Evolutionary conservation across 176 grass and related monocot species (phyloP), one percentile per base, ranked within the genome.

Genomic region (Echinochloa phyllopogon): DNA sequence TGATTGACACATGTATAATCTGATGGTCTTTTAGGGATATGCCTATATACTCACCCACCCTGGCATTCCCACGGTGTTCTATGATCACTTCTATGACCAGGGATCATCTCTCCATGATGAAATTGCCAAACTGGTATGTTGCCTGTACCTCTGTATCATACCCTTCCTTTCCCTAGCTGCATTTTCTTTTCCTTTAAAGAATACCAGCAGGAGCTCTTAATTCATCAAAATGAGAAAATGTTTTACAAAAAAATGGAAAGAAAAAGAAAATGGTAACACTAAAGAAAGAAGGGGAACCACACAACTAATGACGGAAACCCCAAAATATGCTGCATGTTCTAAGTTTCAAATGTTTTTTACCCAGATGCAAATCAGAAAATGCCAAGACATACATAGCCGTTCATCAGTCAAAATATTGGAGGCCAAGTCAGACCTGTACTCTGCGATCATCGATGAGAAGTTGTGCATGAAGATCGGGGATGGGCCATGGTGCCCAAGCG

Each of bases 31-130:
- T 56, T 79, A 99, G 96, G 96, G 96, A 86, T 99, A 99, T 83
- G 91, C 91, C 17, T 99, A 99, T 86, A 91, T 99, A 86, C 91
- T 99, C 78, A 99, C 91, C 2, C 96, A 99, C 71, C 96, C 96
- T 20, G 91, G 96, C 33, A 96, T 94, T 76, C 96, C 96, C n/a
- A 89, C 74, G 0, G 81, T 99, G 23, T 99, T 99, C 86, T 99
- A 96, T 14, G 96, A 99, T 42, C 93, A 99, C 74, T 96, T 99
- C 59, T 99, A 88, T 52, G 89, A 92, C 20, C 83, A 87, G 86
- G 96, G 84, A 37, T 84, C 84, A 49, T 87, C 81, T 65, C 77
- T 75, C 69, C 96, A 89, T 76, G 84, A 70, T 15, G 80, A 94
- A 82, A 94, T 99, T 53, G 74, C 81, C 68, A 92, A 94, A 92